These are phyloP conservation scores for Colletotrichum sp. DNA, from an alignment of 2,329 filamentous ascomycete genomes.

Conservation along the genomic window DNA sequence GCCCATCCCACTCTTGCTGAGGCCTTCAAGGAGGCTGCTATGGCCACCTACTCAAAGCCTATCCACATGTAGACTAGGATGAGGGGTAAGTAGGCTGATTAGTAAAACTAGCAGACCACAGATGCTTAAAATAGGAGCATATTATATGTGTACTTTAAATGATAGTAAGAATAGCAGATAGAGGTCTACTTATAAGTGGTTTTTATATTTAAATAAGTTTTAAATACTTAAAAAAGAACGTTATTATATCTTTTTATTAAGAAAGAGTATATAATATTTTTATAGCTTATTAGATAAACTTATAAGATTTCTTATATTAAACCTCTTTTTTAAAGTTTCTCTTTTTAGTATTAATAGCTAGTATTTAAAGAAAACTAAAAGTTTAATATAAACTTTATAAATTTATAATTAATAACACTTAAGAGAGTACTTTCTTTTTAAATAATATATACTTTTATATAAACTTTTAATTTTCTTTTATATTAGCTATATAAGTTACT, in stretches of 20 bases:
- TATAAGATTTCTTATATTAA: neutral
- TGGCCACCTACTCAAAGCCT: conserved; percentile 94
- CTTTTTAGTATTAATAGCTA: too few relatives aligned
- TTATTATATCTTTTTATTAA: neutral
- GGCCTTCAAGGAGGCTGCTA: conserved; percentile 99
- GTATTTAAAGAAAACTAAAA: too few relatives aligned
- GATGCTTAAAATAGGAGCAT: neutral
- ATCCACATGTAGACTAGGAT: conserved; percentile 80
- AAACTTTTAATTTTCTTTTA: too few relatives aligned
- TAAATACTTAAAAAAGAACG: neutral
- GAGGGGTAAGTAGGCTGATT: neutral
- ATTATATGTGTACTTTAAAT: neutral
- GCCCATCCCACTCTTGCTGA: conserved; percentile 95
- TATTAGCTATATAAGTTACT: too few relatives aligned
- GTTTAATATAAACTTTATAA: too few relatives aligned
- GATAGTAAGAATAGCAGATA: neutral
- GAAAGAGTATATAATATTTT: neutral
- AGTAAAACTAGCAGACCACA: neutral
- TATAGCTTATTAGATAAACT: neutral
- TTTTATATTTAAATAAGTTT: neutral
- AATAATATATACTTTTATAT: too few relatives aligned
- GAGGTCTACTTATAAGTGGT: neutral
- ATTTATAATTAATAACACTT: too few relatives aligned
- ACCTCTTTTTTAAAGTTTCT: too few relatives aligned
- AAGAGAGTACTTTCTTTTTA: too few relatives aligned